These are phyloP conservation scores for Eutypa lata DNA, from an alignment of 2,329 filamentous ascomycete species.

Conservation along the genomic window DNA sequence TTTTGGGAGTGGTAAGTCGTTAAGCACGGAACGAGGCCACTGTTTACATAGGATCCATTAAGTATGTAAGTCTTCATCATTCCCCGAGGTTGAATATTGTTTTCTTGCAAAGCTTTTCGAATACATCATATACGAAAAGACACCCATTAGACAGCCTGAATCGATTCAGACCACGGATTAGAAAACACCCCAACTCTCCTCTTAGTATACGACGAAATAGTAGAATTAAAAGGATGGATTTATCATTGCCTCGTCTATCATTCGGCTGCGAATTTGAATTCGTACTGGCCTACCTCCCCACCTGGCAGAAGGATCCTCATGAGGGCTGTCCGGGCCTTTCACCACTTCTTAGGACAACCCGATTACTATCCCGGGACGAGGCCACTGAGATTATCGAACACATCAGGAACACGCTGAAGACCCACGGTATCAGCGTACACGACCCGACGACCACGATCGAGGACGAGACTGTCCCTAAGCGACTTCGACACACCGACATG, in stretches of 20 bases:
- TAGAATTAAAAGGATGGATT: background rate
- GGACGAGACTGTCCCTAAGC: background rate
- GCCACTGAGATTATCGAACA: background rate
- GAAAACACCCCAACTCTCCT: too few relatives aligned
- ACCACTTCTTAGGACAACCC: background rate
- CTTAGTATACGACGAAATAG: background rate
- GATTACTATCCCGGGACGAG: background rate
- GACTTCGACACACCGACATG: constrained; percentile 6
- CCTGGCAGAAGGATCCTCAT: background rate
- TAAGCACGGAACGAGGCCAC: too few relatives aligned
- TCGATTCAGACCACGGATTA: too few relatives aligned
- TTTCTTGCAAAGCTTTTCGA: too few relatives aligned
- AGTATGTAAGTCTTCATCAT: too few relatives aligned
- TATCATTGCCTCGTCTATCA: background rate
- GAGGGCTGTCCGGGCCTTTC: background rate
- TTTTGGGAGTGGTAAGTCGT: too few relatives aligned
- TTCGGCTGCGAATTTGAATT: background rate
- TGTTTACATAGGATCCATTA: too few relatives aligned
- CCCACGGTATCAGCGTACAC: background rate
- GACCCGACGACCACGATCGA: background rate
- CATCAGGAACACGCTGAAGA: background rate
- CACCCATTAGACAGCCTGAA: too few relatives aligned
- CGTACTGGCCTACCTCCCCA: background rate
- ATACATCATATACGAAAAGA: too few relatives aligned
- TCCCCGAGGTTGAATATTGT: too few relatives aligned